Conservation (phyloP, 345 rosid genomes). For the Pugionium dolabratum region DNA sequence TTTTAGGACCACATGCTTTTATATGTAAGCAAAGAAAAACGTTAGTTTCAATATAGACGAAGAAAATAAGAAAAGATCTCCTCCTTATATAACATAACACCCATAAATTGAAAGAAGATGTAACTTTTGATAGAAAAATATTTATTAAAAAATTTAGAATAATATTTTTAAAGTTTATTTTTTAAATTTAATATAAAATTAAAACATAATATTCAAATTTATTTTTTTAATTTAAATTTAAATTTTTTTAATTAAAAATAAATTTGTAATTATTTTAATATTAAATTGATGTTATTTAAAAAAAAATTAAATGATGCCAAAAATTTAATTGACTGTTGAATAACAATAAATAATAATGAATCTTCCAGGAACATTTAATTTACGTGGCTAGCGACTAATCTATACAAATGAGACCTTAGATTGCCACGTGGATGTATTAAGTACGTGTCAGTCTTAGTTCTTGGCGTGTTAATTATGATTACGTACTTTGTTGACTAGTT, state of each 20-base stretch:
- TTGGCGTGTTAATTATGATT: constrained; percentile 38
- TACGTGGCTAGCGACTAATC: constrained; percentile 29
- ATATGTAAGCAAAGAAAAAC: constrained; percentile 8
- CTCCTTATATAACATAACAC: no score
- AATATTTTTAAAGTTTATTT: no score
- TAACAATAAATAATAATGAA: background rate
- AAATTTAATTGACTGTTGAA: constrained; percentile 17
- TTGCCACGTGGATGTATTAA: constrained; percentile 13
- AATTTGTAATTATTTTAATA: no score
- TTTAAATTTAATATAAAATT: no score
- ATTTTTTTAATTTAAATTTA: no score
- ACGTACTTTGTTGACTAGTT: constrained; percentile 33
- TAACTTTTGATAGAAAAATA: no score
- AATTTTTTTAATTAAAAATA: no score
- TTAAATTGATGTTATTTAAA: no score
- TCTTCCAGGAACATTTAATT: background rate
- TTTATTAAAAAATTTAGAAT: no score
- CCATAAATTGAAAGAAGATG: no score
- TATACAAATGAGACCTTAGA: background rate
- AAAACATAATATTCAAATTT: no score
- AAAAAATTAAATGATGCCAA: no score
- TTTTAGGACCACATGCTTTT: constrained; percentile 30
- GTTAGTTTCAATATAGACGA: constrained; percentile 36
- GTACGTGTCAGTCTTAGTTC: constrained; percentile 33
- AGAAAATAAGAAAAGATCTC: background rate